Evolutionary conservation across 73 alveolate species (phyloP).

Genomic region (Paramecium primaurelia): DNA sequence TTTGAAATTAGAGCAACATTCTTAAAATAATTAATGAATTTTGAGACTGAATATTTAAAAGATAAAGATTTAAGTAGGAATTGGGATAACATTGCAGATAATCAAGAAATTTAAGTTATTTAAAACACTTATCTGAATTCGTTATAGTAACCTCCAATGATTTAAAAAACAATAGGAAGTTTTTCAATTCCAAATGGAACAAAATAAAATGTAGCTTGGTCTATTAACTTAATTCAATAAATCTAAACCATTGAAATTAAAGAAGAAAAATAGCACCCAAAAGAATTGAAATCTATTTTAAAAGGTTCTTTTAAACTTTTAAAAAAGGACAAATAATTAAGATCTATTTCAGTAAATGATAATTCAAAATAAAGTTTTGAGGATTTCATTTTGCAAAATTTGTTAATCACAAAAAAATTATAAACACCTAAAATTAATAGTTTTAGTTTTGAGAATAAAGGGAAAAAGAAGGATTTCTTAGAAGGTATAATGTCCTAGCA

Average conservation of each 20-base stretch:
- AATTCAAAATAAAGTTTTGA: neutral
- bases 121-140: slow-evolving; percentile 11
- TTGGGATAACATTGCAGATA: neutral
- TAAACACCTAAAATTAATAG: neutral
- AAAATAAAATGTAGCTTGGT: neutral
- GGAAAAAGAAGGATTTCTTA: neutral
- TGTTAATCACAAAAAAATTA: neutral
- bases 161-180: neutral
- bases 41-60: neutral
- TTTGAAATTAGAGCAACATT: neutral
- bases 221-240: neutral
- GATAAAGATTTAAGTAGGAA: neutral
- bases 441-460: neutral
- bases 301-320: neutral
- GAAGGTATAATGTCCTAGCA: neutral
- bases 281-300: neutral
- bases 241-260: neutral
- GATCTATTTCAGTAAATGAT: neutral
- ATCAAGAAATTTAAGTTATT: neutral
- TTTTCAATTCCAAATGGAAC: neutral
- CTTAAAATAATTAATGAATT: neutral
- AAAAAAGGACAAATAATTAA: neutral
- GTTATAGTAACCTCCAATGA: neutral
- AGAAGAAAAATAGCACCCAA: neutral
- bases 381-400: neutral